Evolutionary conservation across 306 rosid species (phyloP), one percentile per base, ranked within the genome.

Genomic region (Malus sieversii): DNA sequence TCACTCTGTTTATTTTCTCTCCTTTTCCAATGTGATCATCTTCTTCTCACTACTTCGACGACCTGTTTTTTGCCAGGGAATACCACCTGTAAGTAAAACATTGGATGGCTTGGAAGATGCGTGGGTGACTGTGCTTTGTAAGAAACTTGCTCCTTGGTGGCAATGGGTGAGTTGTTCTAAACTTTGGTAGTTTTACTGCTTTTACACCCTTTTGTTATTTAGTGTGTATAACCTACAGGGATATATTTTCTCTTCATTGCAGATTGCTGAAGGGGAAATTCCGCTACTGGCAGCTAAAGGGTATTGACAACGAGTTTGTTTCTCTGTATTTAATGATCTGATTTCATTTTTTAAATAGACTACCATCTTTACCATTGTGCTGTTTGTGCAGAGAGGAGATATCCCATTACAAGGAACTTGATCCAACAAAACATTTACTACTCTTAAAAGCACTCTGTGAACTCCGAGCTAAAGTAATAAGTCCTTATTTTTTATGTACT

Each of bases 211-310:
- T 66, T 52, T 23, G 18, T 13, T 73, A 61, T 25, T 3, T 73
- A 15, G 57, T 16, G 15, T 52, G 46, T 44, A 68, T 75, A 70
- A 67, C 70, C 59, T 71, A 45, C 64, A 60, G 29, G 77, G 6
- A 46, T 61, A 15, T 71, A 38, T 27, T 64, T 84, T 73, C 53
- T 16, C 33, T 66, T 72, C 59, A 59, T 55, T 85, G 73, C 85
- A 94, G 98, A 91, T 95, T 80, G 97, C 96, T 72, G 96, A 90
- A 81, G 98, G 98, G 81, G 76, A 84, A 63, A 87, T 89, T 79
- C 98, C 97, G 55, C 81, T 92, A n/a, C 62, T 66, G 81, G 89
- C 88, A 67, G 86, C 87, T 74, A 92, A 89, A 78, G 96, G 97
- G 98, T 95, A 90, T 30, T 60, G 33, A 65, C 62, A 59, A 76